phyloP scores from a whole-genome alignment of 2,329 filamentous ascomycete species.

The Colletotrichum agaves region DNA sequence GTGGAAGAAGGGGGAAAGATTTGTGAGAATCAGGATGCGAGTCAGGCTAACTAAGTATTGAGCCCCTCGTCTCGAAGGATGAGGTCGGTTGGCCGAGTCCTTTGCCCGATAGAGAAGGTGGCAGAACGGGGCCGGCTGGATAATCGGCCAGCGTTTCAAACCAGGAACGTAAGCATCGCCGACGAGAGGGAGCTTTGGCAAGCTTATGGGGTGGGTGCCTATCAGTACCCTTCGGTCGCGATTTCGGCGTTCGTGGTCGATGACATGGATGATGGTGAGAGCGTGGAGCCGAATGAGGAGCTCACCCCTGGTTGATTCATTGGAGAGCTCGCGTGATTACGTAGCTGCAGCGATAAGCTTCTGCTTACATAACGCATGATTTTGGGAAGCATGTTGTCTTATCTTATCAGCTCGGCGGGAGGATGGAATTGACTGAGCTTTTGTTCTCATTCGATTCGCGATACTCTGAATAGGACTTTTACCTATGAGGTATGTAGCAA shows the following conservation, averaged over 20 bases:
- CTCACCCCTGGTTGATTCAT: constrained; percentile 23
- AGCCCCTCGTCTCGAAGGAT: constrained; percentile 8
- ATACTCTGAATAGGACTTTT: not conserved
- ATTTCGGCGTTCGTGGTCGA: constrained; percentile 30
- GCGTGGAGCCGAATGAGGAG: constrained; percentile 36
- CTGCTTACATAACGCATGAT: not conserved
- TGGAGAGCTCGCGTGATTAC: constrained; percentile 25
- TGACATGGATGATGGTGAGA: constrained; percentile 35
- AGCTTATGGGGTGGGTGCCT: constrained; percentile 19
- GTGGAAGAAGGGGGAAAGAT: not conserved
- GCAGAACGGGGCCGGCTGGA: constrained; percentile 22
- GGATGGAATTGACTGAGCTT: not conserved
- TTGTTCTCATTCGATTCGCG: too few species aligned
- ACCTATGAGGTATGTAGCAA: not conserved
- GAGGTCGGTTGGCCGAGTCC: not conserved
- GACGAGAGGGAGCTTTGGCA: constrained; percentile 9
- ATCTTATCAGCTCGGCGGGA: constrained; percentile 11
- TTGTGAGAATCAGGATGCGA: not conserved
- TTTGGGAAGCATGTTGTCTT: not conserved
- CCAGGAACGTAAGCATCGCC: constrained; percentile 22
- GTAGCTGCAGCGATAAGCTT: constrained; percentile 31
- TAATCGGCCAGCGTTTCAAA: constrained; percentile 34
- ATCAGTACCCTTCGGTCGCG: constrained; percentile 32
- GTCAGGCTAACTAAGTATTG: constrained; percentile 2
- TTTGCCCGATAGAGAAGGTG: constrained; percentile 36